Conservation (phyloP, 1,284 basidiomycete species). For the Phellopilus nigrolimitatus region DNA sequence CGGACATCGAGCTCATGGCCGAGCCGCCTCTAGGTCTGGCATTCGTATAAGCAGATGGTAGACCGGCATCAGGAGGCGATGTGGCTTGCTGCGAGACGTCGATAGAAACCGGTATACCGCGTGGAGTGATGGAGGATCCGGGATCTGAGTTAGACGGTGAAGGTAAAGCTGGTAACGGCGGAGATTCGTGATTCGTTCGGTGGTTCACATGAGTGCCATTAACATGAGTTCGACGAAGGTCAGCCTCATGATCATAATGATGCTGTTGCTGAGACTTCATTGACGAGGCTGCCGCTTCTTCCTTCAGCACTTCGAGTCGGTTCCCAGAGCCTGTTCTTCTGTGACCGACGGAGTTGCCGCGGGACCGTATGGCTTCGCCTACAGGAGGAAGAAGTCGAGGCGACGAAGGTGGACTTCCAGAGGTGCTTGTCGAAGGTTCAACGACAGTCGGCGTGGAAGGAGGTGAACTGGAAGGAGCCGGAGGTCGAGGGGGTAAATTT, state of each 20-base stretch:
- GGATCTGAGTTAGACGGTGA: constrained; percentile 11
- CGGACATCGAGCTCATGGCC: constrained; percentile 4
- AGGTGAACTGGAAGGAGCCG: constrained; percentile 25
- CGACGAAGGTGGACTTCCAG: constrained; percentile 1
- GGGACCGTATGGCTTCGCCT: constrained; percentile 30
- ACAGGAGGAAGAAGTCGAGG: constrained; percentile 18
- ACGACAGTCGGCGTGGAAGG: constrained; percentile 26
- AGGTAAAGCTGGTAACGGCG: constrained; percentile 19
- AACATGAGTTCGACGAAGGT: constrained; percentile 1
- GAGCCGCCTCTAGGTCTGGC: constrained; percentile 45
- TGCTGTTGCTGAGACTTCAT: constrained; percentile 26
- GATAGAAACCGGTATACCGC: constrained; percentile 18
- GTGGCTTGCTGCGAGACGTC: background rate
- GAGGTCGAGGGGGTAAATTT: constrained; percentile 46
- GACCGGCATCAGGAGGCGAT: background rate
- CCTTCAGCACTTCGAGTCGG: constrained; percentile 53
- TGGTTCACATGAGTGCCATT: background rate
- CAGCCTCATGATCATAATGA: constrained; percentile 26
- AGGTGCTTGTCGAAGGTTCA: constrained; percentile 29
- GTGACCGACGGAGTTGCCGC: constrained; percentile 48
- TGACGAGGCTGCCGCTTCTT: constrained; percentile 42
- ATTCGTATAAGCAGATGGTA: constrained; percentile 29
- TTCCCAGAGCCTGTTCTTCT: constrained; percentile 51
- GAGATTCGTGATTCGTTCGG: constrained; percentile 8
- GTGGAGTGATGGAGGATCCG: constrained; percentile 33